Evolutionary conservation across 345 rosid species (phyloP).

Genomic region (Luvunga scandens): DNA sequence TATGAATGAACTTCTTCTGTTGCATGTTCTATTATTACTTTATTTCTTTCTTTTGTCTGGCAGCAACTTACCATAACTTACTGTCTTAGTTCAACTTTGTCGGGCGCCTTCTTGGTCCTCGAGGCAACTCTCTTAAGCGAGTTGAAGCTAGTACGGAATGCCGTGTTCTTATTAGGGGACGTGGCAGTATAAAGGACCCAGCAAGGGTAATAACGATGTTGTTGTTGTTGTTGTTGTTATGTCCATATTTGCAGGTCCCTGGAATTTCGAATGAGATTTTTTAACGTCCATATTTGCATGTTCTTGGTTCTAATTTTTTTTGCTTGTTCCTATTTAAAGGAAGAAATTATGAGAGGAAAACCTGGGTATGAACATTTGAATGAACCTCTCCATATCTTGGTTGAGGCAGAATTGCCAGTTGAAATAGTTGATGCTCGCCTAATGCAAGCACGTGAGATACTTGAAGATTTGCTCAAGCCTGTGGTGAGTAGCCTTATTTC

Average conservation of each 20-base stretch:
- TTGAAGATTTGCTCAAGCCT: slow-evolving; percentile 89
- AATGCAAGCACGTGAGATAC: slow-evolving; percentile 92
- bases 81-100: slow-evolving; percentile 88
- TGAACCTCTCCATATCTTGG: slow-evolving; percentile 90
- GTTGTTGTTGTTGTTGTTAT: not conserved
- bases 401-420: slow-evolving; percentile 91
- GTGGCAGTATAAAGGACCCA: slow-evolving; percentile 92
- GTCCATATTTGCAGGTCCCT: slow-evolving; percentile 8
- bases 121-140: slow-evolving; percentile 96
- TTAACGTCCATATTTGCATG: not conserved
- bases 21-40: not conserved
- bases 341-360: slow-evolving; percentile 94
- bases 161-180: slow-evolving; percentile 90
- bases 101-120: slow-evolving; percentile 96
- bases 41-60: not conserved
- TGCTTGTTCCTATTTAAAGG: slow-evolving; percentile 41
- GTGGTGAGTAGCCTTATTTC: slow-evolving; percentile 44
- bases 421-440: slow-evolving; percentile 88
- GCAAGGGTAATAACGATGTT: slow-evolving; percentile 48
- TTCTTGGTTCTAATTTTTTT: not conserved
- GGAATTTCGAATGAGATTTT: not conserved
- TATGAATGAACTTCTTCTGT: slow-evolving; percentile 29
- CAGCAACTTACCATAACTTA: slow-evolving; percentile 18
- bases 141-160: slow-evolving; percentile 97
- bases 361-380: slow-evolving; percentile 94